Evolutionary conservation across 495 filamentous ascomycete genomes (phyloP), one percentile per base, ranked within the genome.

Genomic region (Articulospora tetracladia): DNA sequence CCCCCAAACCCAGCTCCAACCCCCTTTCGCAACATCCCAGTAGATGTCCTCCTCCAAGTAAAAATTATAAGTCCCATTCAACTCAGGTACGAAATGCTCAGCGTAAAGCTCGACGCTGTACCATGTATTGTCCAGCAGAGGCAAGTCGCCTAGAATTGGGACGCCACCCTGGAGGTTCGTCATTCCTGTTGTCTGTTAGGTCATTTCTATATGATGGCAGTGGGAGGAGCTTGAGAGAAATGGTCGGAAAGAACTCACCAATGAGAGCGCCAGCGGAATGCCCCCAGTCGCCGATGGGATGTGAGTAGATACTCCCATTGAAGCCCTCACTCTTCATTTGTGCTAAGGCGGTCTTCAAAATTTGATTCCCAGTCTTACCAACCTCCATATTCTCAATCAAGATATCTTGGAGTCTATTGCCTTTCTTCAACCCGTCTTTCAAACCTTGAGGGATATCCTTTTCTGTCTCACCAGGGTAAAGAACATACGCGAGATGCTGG

Each of bases 271-370:
- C 76, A 0, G 77, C 77, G 4, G 71, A 73, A 62, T 80, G 77
- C 0, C 76, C 77, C 75, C 75, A 78, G 68, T 80, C 77, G 0
- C 77, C 77, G 30, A 76, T 76, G n/a, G 77, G 72, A 53, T 80
- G 76, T 30, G 64, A 73, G 39, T 80, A 80, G 1, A 80, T 69
- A 64, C 67, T 75, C 1, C 74, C 77, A 41, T 74, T 68, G 24
- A 79, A 74, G 7, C 72, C 73, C 59, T 77, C 77, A 17, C 44
- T 63, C 3, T 55, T 52, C 72, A 78, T 76, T 59, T 78, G 69
- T 34, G 63, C 49, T 19, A 70, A 61, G 0, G 64, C 55, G 0
- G 62, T 65, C 46, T 70, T 70, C 28, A 79, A 60, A 28, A 78
- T 77, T 34, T 70, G 68, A 32, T 78, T 78, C 8, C 76, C 74